Evolutionary conservation across 116 monocot genomes (phyloP).

Genomic region (Phalaenopsis hybrid): DNA sequence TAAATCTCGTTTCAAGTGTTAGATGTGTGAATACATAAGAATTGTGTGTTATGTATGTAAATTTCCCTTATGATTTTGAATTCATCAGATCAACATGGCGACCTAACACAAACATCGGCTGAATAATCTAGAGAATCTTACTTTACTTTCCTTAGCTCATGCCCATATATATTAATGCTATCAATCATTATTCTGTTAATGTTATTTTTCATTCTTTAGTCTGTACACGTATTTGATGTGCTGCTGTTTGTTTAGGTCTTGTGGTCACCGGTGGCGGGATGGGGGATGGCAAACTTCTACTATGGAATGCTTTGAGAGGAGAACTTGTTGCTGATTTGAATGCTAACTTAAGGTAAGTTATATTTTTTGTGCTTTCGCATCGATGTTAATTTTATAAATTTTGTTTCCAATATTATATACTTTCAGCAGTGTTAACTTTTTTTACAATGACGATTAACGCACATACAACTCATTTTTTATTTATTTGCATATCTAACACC

Average conservation of each 20-base stretch:
- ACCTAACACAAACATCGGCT: too few species aligned
- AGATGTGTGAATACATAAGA: too few species aligned
- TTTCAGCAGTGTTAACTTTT: background rate
- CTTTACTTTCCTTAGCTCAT: background rate
- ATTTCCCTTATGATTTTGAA: too few species aligned
- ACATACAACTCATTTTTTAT: too few species aligned
- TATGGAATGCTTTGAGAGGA: constrained; percentile 90
- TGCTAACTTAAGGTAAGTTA: constrained; percentile 37
- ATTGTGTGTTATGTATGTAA: too few species aligned
- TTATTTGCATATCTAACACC: too few species aligned
- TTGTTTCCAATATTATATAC: background rate
- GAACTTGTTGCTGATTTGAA: constrained; percentile 75
- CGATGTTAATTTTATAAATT: background rate
- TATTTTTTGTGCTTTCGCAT: background rate
- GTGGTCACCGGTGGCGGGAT: constrained; percentile 64
- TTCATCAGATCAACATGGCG: too few species aligned
- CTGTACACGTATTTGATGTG: constrained; percentile 5
- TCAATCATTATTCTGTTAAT: background rate
- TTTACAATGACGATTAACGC: too few species aligned
- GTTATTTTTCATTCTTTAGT: background rate
- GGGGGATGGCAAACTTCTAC: constrained; percentile 72
- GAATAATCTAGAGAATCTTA: too few species aligned
- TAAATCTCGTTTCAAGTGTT: too few species aligned
- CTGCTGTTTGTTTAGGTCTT: constrained; percentile 43
- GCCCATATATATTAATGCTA: background rate